phyloP scores from a whole-genome alignment of 176 grass and related monocot genomes.

The Oryza glumipatula region DNA sequence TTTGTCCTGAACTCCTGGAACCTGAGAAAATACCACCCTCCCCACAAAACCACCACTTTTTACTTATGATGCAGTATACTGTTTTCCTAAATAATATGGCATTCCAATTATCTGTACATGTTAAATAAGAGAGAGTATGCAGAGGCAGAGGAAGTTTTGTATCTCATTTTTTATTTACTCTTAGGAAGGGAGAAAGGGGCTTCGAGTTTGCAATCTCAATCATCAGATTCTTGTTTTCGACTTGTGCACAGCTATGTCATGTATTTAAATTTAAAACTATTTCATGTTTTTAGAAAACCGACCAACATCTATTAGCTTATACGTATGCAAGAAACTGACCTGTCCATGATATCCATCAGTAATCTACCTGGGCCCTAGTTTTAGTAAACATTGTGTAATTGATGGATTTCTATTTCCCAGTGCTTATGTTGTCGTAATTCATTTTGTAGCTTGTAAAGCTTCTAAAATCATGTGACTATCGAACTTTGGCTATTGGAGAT shows the following conservation, averaged over 20 bases:
- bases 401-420: conserved; percentile 26
- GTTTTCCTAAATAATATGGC: not conserved
- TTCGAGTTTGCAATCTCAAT: not conserved
- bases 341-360: not conserved
- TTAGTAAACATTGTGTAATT: not conserved
- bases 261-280: not conserved
- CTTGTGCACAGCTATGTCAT: not conserved
- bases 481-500: conserved; percentile 96
- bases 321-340: not conserved
- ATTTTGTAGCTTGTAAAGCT: conserved; percentile 79
- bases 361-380: conserved; percentile 1
- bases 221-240: not conserved
- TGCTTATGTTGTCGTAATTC: conserved; percentile 17
- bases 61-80: not conserved
- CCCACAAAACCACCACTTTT: not conserved
- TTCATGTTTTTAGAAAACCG: not conserved
- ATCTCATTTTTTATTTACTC: conserved; percentile 10
- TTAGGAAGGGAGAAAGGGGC: conserved; percentile 16
- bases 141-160: not conserved
- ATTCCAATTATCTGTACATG: not conserved
- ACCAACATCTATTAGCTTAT: not conserved
- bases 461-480: conserved; percentile 96
- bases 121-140: not conserved
- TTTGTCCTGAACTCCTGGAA: not conserved
- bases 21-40: not conserved